A percentile compares a stretch with the other conserved stretches of the same genome.
phyloP scores from a whole-genome alignment of 805 yeast species.

The Starmerella roubikii region DNA sequence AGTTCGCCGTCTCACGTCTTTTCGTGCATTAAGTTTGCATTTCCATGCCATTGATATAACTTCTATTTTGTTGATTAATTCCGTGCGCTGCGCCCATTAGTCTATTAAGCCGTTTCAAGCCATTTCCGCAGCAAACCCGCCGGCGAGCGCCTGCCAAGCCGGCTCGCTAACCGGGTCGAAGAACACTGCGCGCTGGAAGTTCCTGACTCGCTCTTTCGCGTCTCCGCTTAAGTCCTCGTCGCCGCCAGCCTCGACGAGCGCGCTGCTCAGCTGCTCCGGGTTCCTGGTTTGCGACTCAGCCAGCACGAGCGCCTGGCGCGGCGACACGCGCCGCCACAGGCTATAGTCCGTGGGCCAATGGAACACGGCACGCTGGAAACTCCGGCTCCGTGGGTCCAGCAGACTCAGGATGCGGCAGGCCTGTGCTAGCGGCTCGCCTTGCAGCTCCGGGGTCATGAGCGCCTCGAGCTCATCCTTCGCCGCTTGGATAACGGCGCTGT shows the following conservation, averaged over 20 bases:
- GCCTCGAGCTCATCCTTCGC: constrained; percentile 50
- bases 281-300: constrained; percentile 38
- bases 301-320: constrained; percentile 42
- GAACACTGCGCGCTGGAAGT: constrained; percentile 55
- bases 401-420: constrained; percentile 12
- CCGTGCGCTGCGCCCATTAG: too few species aligned
- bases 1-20: neutral
- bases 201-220: constrained; percentile 11
- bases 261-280: constrained; percentile 38
- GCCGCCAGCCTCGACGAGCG: constrained; percentile 36
- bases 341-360: constrained; percentile 57
- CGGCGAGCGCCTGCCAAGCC: constrained; percentile 3
- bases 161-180: constrained; percentile 7
- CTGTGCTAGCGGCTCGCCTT: constrained; percentile 28
- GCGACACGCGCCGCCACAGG: constrained; percentile 57
- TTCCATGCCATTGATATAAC: neutral
- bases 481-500: constrained; percentile 46
- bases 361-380: constrained; percentile 60
- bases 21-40: neutral
- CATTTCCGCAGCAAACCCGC: too few species aligned
- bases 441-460: constrained; percentile 35
- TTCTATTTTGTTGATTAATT: neutral
- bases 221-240: constrained; percentile 25
- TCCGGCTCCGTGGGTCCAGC: constrained; percentile 20
- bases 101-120: too few species aligned